Base-by-base conservation (phyloP, 2,329 filamentous ascomycete species). In the Penicillium sp. region DNA sequence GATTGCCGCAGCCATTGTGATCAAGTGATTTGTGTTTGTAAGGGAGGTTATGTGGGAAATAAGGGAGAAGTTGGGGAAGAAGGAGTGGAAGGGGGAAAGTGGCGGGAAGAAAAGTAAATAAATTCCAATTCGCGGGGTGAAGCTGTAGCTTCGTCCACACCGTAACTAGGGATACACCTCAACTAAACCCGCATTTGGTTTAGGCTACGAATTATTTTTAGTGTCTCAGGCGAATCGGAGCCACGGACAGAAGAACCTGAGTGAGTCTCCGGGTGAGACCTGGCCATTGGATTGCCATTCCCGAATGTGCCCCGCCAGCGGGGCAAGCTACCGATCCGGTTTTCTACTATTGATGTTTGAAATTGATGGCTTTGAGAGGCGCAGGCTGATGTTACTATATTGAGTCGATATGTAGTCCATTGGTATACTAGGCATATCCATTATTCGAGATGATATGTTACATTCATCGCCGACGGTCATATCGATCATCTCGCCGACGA, bases 1-100 rank as follows among this genome's bases (percentile, higher is more conserved):
- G 53, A 79, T 71, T 55, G 72, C 68, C 46, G 70, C 63, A 52
- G 75, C 70, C 75, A 78, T 77, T 63, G 52, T 70, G 56, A 39
- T 45, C 47, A 43, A 26, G 39, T 46, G 22, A 19, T 53, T 31
- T 29, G 19, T 21, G 21, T 48, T 27, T 39, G 19, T 43, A 47
- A 51, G 26, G 43, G 21, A 22, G 48, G 21, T 26, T 47, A 49
- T 35, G 45, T 31, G 47, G 44, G 44, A 37, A 47, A 26, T 21
- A 37, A 39, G 19, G 41, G 52, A 35, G 22, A 13, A 16, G 41
- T 31, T 19, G 31, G 19, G 31, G 43, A 43, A 31, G 43, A 45
- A 37, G 33, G 57, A 41, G 55, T 35, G 55, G 63, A 55, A 58
- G 21, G 27, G 19, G 29, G 46, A n/a, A 50, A 41, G 48, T 50